Percentiles rank a stretch among this genome's conserved stretches.
Evolutionary conservation across 169 alveolate species (phyloP).

Genomic region (Toxoplasma gondii): DNA sequence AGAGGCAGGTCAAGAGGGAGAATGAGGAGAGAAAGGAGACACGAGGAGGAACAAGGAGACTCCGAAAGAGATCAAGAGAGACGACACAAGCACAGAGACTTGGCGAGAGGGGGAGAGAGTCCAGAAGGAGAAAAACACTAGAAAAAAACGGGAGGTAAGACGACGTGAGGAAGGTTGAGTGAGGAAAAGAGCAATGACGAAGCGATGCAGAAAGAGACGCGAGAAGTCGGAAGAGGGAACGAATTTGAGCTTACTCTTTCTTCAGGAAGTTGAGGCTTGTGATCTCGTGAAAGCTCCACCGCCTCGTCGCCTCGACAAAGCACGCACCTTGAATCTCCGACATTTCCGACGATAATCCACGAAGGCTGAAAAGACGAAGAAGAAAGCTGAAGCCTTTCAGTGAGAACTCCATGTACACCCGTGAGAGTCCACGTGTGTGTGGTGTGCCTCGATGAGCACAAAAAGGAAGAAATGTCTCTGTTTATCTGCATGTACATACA

Average conservation of each 20-base stretch:
- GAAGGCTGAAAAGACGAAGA: constrained; percentile 52
- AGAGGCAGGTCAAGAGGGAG: too few species aligned
- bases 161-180: too few species aligned
- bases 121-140: too few species aligned
- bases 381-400: neutral
- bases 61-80: too few species aligned
- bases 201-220: too few species aligned
- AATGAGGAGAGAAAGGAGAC: too few species aligned
- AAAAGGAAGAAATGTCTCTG: too few species aligned
- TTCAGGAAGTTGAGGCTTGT: constrained; percentile 96
- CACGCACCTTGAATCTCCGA: constrained; percentile 99
- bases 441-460: neutral
- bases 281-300: constrained; percentile 95
- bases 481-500: neutral
- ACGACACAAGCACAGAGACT: too few species aligned
- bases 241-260: constrained; percentile 78
- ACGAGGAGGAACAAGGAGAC: too few species aligned
- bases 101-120: too few species aligned
- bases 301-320: constrained; percentile 92
- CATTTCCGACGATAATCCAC: constrained; percentile 93
- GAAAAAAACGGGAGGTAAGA: neutral
- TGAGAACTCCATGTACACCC: too few species aligned
- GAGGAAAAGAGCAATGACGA: neutral
- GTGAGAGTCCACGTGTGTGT: neutral
- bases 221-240: too few species aligned